Conservation (phyloP, 2,329 filamentous ascomycete genomes). For the Dactylella cylindrospora region DNA sequence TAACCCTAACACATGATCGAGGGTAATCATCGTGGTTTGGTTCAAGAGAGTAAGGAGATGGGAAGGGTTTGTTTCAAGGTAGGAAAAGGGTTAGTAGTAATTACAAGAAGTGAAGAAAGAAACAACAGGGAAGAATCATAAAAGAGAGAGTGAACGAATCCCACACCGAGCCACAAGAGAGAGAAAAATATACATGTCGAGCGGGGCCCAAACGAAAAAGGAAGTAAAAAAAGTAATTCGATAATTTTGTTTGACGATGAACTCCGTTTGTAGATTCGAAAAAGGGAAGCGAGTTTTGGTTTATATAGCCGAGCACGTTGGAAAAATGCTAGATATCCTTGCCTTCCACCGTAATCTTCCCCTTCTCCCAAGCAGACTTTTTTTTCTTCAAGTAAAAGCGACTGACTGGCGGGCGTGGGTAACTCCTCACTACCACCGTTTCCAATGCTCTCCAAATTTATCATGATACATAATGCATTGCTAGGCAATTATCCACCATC, state of each 20-base stretch:
- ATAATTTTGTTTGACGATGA: too few species aligned
- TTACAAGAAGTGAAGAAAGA: neutral
- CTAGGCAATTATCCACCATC: too few species aligned
- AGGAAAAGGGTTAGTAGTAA: neutral
- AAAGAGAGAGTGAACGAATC: neutral
- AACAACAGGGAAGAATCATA: constrained; percentile 2
- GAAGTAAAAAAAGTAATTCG: constrained; percentile 1
- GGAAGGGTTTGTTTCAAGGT: constrained; percentile 11
- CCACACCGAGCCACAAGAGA: too few species aligned
- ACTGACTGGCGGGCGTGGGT: too few species aligned
- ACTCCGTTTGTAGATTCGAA: constrained; percentile 16
- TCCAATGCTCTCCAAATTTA: too few species aligned
- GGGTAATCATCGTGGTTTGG: too few species aligned
- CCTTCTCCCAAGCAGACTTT: neutral
- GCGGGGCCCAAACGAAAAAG: neutral
- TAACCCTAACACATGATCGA: too few species aligned
- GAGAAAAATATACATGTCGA: neutral
- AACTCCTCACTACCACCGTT: neutral
- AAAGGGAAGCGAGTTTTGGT: constrained; percentile 15
- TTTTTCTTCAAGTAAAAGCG: neutral
- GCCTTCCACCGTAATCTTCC: neutral
- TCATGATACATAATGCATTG: neutral
- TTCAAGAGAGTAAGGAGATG: too few species aligned
- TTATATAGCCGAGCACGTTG: constrained; percentile 18
- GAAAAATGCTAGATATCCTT: neutral